Evolutionary conservation across 1,139 yeast species (phyloP), one percentile per base, ranked within the genome.

Genomic region (Yamadazyma atmosphaerica): DNA sequence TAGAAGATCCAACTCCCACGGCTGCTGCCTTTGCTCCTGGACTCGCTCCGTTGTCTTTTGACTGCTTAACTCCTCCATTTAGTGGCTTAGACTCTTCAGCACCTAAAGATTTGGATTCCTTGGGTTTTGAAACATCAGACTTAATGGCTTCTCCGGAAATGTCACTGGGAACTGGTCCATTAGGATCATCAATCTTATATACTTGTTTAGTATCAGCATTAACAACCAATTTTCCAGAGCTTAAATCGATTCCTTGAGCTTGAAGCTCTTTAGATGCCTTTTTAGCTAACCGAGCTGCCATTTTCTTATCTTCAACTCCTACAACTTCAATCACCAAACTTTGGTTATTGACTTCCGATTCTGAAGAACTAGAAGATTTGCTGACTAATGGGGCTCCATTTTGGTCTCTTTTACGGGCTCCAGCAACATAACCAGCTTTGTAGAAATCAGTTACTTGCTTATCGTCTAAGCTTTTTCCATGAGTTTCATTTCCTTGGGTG

Each of bases 261-360:
- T 59, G 54, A 36, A 68, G 56, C 38, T 61, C 64, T 36, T 56
- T 56, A n/a, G 71, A 56, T 1, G 72, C 67, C 32, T 57, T 54
- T 34, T 63, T 61, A 11, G 74, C 73, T 29, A 67, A 53, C 35
- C 49, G 56, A 8, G 68, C 61, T 4, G 73, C 72, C 19, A 55
- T 50, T 9, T 51, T 54, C 38, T 55, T 55, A 47, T 65, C 68
- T 4, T 61, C 54, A 31, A 63, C 61, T 22, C 73, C 73, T 45
- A 67, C 57, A 11, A 68, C 73, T 46, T 67, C 72, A 27, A 68
- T 68, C 18, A 61, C 55, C 23, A 64, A 51, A 17, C 53, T 50
- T 9, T 8, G 21, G 16, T 10, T 28, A 16, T 11, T n/a, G 9
- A 10, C 19, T 4, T 9, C 21, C 22, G 50, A 43, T 14, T 46